These are phyloP conservation scores for Saccharomyces hybrid DNA, from an alignment of 1,139 yeast species.

Conservation along the genomic window DNA sequence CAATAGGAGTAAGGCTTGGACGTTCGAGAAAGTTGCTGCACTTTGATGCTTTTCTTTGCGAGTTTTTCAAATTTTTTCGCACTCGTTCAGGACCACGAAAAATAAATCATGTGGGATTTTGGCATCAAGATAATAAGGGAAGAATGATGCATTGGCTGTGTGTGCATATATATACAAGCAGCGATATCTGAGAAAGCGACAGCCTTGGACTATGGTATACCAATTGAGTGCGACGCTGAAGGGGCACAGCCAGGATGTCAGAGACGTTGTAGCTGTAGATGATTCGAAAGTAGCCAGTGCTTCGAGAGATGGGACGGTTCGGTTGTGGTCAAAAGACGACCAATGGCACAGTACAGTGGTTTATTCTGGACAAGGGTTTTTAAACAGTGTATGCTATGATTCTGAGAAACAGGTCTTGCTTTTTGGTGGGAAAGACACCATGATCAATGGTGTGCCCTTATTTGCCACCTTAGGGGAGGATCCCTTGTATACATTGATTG, in stretches of 20 bases:
- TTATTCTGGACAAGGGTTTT: slow-evolving; percentile 48
- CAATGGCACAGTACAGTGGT: slow-evolving; percentile 42
- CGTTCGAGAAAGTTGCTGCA: neutral
- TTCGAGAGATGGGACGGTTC: slow-evolving; percentile 75
- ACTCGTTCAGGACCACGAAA: neutral
- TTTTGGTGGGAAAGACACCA: slow-evolving; percentile 69
- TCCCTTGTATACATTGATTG: slow-evolving; percentile 43
- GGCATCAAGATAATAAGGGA: neutral
- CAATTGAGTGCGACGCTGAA: slow-evolving; percentile 48
- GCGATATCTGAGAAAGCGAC: too few relatives aligned
- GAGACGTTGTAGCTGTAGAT: slow-evolving; percentile 45
- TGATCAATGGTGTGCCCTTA: slow-evolving; percentile 35
- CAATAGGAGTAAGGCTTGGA: neutral
- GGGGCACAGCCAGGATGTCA: slow-evolving; percentile 79
- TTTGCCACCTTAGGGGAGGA: slow-evolving; percentile 28
- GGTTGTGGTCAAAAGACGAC: slow-evolving; percentile 46
- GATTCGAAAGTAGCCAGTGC: slow-evolving; percentile 51
- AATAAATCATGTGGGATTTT: neutral
- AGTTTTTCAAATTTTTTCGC: neutral
- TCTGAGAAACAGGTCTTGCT: slow-evolving; percentile 39
- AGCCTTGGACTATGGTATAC: slow-evolving; percentile 11
- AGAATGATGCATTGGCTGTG: neutral
- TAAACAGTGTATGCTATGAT: slow-evolving; percentile 56
- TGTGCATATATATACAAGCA: too few relatives aligned
- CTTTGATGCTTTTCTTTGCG: neutral